These are phyloP conservation scores for Cytospora piceae DNA, from an alignment of 2,329 filamentous ascomycete species.

Conservation along the genomic window DNA sequence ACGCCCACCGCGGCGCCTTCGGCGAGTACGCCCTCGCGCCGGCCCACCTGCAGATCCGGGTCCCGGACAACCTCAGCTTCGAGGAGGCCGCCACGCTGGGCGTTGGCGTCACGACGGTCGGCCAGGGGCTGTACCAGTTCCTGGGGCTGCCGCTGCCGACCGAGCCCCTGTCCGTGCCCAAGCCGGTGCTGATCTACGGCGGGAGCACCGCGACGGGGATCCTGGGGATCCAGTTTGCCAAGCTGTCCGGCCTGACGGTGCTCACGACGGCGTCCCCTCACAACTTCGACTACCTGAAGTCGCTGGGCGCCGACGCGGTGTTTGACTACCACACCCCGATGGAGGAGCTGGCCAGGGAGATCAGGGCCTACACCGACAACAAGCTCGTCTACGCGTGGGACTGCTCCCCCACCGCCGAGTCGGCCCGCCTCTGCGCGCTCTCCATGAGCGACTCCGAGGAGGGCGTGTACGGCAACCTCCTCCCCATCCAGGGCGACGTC, in stretches of 20 bases:
- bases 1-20: slow-evolving; percentile 49
- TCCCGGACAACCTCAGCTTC: slow-evolving; percentile 50
- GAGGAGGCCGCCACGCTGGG: slow-evolving; percentile 51
- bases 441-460: slow-evolving; percentile 13
- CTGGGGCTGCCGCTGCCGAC: slow-evolving; percentile 52
- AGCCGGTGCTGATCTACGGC: slow-evolving; percentile 44
- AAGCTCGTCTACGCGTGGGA: slow-evolving; percentile 27
- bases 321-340: slow-evolving; percentile 28
- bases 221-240: slow-evolving; percentile 48
- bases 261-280: slow-evolving; percentile 42
- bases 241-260: slow-evolving; percentile 42
- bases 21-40: slow-evolving; percentile 45
- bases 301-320: slow-evolving; percentile 28
- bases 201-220: slow-evolving; percentile 58
- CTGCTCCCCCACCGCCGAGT: slow-evolving; percentile 27
- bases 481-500: slow-evolving; percentile 12
- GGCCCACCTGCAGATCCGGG: slow-evolving; percentile 46
- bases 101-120: slow-evolving; percentile 48
- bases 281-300: slow-evolving; percentile 30
- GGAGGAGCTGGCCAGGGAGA: slow-evolving; percentile 20
- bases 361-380: slow-evolving; percentile 15
- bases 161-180: slow-evolving; percentile 33
- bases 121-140: slow-evolving; percentile 52
- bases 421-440: slow-evolving; percentile 14
- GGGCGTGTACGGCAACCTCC: slow-evolving; percentile 12